These are phyloP conservation scores for Cajanus cajan DNA, from an alignment of 306 rosid species.

Conservation along the genomic window DNA sequence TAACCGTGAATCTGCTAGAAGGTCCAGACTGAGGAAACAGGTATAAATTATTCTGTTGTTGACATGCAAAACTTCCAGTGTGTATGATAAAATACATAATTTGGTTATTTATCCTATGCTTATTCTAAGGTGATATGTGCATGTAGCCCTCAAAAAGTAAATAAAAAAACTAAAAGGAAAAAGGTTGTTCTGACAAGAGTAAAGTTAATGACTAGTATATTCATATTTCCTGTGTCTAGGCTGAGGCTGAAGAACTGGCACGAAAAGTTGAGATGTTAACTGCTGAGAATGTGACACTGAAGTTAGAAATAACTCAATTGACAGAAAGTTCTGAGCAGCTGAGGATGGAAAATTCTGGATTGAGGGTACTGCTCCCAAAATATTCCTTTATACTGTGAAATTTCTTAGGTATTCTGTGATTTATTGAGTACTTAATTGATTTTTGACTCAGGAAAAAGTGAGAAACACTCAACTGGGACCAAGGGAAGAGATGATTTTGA, in stretches of 20 bases:
- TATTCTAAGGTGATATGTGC: background rate
- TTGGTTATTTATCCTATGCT: background rate
- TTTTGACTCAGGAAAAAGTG: constrained; percentile 68
- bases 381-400: background rate
- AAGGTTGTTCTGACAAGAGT: background rate
- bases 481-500: constrained; percentile 50
- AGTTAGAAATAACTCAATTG: constrained; percentile 64
- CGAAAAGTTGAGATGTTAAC: constrained; percentile 63
- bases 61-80: background rate
- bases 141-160: background rate
- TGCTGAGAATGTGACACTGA: constrained; percentile 59
- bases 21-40: constrained; percentile 99
- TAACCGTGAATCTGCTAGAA: constrained; percentile 95
- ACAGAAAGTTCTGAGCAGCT: constrained; percentile 66
- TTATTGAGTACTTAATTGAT: constrained; percentile 17
- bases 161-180: background rate
- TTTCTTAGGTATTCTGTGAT: background rate
- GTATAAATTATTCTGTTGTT: constrained; percentile 35
- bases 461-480: constrained; percentile 55
- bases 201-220: constrained; percentile 18
- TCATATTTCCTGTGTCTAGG: constrained; percentile 46
- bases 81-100: background rate
- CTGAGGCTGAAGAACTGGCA: constrained; percentile 84
- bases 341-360: constrained; percentile 67
- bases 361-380: constrained; percentile 50